Evolutionary conservation across 768 basidiomycete species (phyloP).

Genomic region (Amanita rubescens): DNA sequence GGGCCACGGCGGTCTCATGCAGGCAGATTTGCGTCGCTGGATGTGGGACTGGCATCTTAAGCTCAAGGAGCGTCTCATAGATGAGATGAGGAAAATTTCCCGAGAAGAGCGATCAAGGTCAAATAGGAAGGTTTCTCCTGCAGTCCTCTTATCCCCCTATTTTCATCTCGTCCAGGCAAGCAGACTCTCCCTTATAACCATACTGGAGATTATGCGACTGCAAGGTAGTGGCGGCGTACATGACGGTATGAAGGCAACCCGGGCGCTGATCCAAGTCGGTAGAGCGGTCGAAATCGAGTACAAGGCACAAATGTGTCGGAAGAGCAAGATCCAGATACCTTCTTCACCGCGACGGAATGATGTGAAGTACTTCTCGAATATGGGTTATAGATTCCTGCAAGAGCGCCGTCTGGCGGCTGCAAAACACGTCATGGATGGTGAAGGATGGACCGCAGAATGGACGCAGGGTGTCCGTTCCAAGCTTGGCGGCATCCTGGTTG

Average conservation of each 20-base stretch:
- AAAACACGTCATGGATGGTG: slow-evolving; percentile 55
- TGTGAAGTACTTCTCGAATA: slow-evolving; percentile 45
- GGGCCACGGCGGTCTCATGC: slow-evolving; percentile 34
- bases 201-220: slow-evolving; percentile 82
- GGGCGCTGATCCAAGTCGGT: slow-evolving; percentile 74
- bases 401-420: slow-evolving; percentile 61
- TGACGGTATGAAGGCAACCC: slow-evolving; percentile 85
- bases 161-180: slow-evolving; percentile 67
- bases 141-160: slow-evolving; percentile 50
- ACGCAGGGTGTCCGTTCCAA: slow-evolving; percentile 67
- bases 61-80: slow-evolving; percentile 42
- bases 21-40: slow-evolving; percentile 56
- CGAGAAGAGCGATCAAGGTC: slow-evolving; percentile 22
- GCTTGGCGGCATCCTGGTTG: slow-evolving; percentile 77
- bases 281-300: slow-evolving; percentile 86
- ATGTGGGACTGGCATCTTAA: slow-evolving; percentile 84
- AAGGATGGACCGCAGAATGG: slow-evolving; percentile 80
- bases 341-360: slow-evolving; percentile 19
- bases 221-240: slow-evolving; percentile 69
- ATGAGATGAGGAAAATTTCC: slow-evolving; percentile 42
- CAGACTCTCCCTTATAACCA: slow-evolving; percentile 80
- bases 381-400: slow-evolving; percentile 55
- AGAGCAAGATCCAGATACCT: slow-evolving; percentile 49
- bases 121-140: neutral
- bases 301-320: slow-evolving; percentile 73